Evolutionary conservation across 2,329 filamentous ascomycete genomes (phyloP).

Genomic region (Scedosporium boydii): DNA sequence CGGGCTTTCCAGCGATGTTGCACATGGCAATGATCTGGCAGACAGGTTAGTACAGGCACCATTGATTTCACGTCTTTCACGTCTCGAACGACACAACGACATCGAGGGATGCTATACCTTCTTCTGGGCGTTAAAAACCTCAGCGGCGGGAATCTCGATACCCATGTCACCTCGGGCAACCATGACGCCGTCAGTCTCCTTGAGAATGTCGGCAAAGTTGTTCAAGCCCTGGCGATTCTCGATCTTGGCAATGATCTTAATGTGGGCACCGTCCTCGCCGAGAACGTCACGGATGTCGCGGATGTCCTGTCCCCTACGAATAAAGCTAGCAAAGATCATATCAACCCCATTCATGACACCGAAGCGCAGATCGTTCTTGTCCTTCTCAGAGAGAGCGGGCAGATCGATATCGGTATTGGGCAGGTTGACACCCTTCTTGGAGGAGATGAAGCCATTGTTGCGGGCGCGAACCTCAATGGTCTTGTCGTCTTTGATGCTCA

Average conservation of each 20-base stretch:
- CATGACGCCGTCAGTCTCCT: constrained; percentile 98
- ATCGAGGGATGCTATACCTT: background rate
- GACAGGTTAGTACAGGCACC: background rate
- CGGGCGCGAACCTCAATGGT: constrained; percentile 77
- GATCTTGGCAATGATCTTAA: constrained; percentile 99
- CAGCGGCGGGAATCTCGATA: constrained; percentile 96
- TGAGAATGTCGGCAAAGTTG: constrained; percentile 97
- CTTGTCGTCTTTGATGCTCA: constrained; percentile 79
- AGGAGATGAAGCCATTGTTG: constrained; percentile 98
- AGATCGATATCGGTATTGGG: constrained; percentile 98
- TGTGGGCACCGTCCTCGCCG: constrained; percentile 84
- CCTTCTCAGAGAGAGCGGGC: constrained; percentile 94
- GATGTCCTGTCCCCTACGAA: constrained; percentile 90
- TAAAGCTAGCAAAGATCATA: constrained; percentile 99
- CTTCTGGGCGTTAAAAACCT: constrained; percentile 46
- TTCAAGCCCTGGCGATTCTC: constrained; percentile 99
- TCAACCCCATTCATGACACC: constrained; percentile 98
- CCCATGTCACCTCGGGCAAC: constrained; percentile 86
- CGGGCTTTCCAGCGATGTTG: constrained; percentile 97
- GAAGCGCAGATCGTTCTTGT: constrained; percentile 86
- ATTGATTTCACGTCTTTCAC: background rate
- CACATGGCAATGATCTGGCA: constrained; percentile 97
- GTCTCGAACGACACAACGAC: background rate
- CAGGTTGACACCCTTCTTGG: constrained; percentile 98
- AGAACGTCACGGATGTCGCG: constrained; percentile 83